Conservation (phyloP, 2,329 filamentous ascomycete species). For the Nothomitra cinnamomea region DNA sequence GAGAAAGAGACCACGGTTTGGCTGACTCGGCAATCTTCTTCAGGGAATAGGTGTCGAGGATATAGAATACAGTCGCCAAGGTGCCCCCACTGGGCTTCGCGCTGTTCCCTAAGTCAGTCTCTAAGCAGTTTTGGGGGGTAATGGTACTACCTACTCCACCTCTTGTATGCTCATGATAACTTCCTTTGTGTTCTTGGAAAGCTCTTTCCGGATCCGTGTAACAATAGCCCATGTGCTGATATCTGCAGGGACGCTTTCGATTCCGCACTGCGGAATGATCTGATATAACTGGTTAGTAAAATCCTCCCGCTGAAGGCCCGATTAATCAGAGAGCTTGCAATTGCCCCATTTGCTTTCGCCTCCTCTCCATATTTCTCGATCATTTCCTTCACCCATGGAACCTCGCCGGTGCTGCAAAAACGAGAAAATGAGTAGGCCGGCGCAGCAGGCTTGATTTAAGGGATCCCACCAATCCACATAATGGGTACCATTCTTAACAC, state of each 20-base stretch:
- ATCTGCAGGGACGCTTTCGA: conserved; percentile 45
- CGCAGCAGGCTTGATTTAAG: neutral
- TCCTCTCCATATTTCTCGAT: conserved; percentile 41
- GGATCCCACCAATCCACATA: conserved; percentile 40
- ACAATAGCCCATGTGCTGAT: conserved; percentile 34
- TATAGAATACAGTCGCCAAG: conserved; percentile 45
- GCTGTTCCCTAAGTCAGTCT: conserved; percentile 19
- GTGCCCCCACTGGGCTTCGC: conserved; percentile 46
- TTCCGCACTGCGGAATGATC: conserved; percentile 42
- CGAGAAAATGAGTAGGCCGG: neutral
- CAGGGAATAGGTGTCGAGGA: conserved; percentile 31
- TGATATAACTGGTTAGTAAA: conserved; percentile 12
- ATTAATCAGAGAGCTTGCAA: conserved; percentile 26
- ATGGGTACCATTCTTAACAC: conserved; percentile 46
- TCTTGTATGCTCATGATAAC: conserved; percentile 36
- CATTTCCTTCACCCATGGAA: conserved; percentile 46
- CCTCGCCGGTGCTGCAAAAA: conserved; percentile 37
- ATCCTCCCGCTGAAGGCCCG: neutral
- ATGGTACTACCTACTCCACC: conserved; percentile 25
- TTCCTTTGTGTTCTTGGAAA: conserved; percentile 32
- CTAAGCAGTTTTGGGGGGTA: conserved; percentile 7
- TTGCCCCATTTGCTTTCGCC: conserved; percentile 41
- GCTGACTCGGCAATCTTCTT: conserved; percentile 29
- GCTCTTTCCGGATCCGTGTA: conserved; percentile 33
- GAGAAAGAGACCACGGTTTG: conserved; percentile 34